These are phyloP conservation scores for Echinochloa phyllopogon DNA, from an alignment of 176 grass and related monocot genomes.

Conservation along the genomic window DNA sequence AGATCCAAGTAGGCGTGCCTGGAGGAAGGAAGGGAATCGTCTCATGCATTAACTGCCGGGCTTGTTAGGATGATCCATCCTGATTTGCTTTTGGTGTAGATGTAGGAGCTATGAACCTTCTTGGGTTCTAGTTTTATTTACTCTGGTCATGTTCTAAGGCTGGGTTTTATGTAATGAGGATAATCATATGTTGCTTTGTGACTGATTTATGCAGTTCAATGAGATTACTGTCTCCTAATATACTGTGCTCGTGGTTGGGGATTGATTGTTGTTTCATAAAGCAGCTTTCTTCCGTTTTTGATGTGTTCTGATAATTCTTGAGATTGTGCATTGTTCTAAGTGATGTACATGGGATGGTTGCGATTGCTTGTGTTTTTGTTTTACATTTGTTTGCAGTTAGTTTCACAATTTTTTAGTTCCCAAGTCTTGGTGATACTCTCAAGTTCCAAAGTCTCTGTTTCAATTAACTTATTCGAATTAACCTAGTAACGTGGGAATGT, in stretches of 20 bases:
- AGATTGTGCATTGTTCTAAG: no score
- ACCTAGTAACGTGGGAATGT: no score
- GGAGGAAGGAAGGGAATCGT: background rate
- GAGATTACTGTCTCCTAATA: background rate
- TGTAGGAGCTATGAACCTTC: background rate
- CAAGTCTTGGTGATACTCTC: no score
- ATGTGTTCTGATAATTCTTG: no score
- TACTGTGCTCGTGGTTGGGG: background rate
- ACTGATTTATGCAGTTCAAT: conserved; percentile 15
- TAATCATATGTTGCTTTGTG: conserved; percentile 20
- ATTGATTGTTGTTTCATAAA: no score
- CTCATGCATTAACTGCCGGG: background rate
- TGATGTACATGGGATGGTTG: no score
- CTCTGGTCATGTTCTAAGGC: conserved; percentile 3
- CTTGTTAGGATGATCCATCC: background rate
- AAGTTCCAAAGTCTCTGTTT: no score
- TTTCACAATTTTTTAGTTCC: no score
- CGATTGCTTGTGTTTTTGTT: no score
- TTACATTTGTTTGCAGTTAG: no score
- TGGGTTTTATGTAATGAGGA: conserved; percentile 34
- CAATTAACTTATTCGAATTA: no score
- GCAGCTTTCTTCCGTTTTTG: no score
- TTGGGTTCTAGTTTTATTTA: background rate
- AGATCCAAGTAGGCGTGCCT: conserved; percentile 59
- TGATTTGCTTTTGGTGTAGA: background rate